phyloP scores from a whole-genome alignment of 805 yeast species.

The Saturnispora galanensis region DNA sequence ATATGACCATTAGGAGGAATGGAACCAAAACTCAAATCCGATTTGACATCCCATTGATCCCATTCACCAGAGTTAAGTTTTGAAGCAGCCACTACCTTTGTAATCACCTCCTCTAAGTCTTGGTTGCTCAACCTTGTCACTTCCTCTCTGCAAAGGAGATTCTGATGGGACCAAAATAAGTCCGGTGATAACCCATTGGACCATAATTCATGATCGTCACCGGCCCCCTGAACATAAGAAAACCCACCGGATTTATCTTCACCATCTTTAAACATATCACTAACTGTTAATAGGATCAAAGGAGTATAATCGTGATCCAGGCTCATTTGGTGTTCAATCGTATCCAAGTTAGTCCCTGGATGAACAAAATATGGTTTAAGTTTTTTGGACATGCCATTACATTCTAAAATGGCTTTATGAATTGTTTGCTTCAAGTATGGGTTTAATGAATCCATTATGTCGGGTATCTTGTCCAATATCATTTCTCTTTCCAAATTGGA shows the following conservation, averaged over 20 bases:
- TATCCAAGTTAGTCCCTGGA: constrained; percentile 33
- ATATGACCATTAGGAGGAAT: constrained; percentile 7
- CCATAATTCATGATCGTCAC: constrained; percentile 92
- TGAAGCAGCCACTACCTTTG: neutral
- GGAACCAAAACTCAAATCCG: constrained; percentile 19
- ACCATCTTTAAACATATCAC: constrained; percentile 54
- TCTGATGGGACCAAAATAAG: constrained; percentile 45
- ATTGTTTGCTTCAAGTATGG: constrained; percentile 8
- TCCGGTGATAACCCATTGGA: constrained; percentile 43
- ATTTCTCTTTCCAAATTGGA: constrained; percentile 46
- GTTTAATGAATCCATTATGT: neutral
- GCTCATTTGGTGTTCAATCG: neutral
- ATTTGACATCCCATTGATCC: constrained; percentile 10
- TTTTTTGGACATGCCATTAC: constrained; percentile 32
- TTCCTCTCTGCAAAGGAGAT: constrained; percentile 15
- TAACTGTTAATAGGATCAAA: constrained; percentile 49
- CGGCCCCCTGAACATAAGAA: constrained; percentile 83
- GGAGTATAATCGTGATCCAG: constrained; percentile 28
- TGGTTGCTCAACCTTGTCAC: constrained; percentile 20
- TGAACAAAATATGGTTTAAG: constrained; percentile 62
- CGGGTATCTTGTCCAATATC: constrained; percentile 41
- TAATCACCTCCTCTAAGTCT: constrained; percentile 18
- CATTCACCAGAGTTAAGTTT: neutral
- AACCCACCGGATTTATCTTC: constrained; percentile 36
- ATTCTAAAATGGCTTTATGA: constrained; percentile 17